Conservation (phyloP, 345 rosid genomes). For the Citrus reticulata region DNA sequence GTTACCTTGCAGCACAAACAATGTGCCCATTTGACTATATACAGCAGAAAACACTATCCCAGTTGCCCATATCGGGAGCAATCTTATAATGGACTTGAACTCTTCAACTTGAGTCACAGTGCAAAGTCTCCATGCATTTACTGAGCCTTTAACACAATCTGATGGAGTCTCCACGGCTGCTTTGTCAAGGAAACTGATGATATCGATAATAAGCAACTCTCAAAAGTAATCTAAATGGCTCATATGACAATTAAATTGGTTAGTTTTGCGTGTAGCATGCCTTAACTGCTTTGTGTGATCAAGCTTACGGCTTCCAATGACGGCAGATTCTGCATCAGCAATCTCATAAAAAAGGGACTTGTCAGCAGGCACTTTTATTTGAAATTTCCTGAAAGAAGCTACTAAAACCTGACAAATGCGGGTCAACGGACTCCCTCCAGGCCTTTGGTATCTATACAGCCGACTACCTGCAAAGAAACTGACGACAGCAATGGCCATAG, state of each 20-base stretch:
- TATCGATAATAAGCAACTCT: neutral
- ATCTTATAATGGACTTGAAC: constrained; percentile 32
- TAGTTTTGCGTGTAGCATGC: constrained; percentile 6
- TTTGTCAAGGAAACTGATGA: constrained; percentile 40
- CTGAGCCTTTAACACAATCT: constrained; percentile 9
- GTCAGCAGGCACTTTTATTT: constrained; percentile 26
- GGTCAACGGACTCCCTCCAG: constrained; percentile 51
- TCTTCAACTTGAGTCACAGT: constrained; percentile 51
- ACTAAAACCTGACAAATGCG: constrained; percentile 44
- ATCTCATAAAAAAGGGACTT: constrained; percentile 31
- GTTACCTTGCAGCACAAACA: constrained; percentile 42
- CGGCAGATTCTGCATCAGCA: constrained; percentile 25
- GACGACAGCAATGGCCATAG: constrained; percentile 45
- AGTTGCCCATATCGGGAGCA: constrained; percentile 40
- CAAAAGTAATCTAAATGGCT: neutral
- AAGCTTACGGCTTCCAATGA: constrained; percentile 45
- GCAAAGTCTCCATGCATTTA: constrained; percentile 35
- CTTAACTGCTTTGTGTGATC: constrained; percentile 35
- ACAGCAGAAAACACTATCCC: constrained; percentile 33
- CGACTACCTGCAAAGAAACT: constrained; percentile 47
- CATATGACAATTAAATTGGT: neutral
- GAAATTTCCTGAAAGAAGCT: constrained; percentile 32
- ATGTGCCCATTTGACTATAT: constrained; percentile 34
- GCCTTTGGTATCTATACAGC: constrained; percentile 45
- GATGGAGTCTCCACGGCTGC: constrained; percentile 28